These are phyloP conservation scores for Leishmania guyanensis DNA, from an alignment of 208 protist genomes.

Conservation along the genomic window DNA sequence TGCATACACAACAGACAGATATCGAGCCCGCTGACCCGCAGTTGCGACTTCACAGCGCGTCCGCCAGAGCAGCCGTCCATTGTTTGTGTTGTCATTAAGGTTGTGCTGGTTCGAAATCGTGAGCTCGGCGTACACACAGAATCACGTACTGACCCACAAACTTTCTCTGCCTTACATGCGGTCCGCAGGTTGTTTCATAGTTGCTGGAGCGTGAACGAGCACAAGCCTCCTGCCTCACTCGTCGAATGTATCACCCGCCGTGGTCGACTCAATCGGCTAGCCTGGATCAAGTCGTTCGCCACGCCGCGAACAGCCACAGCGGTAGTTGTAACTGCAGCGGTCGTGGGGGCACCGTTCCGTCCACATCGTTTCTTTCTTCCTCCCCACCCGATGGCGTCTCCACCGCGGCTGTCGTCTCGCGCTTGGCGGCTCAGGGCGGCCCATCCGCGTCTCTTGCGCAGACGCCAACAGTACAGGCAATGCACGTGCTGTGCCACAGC, in stretches of 20 bases:
- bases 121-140: background rate
- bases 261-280: background rate
- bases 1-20: background rate
- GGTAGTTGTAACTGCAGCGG: background rate
- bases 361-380: background rate
- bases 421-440: background rate
- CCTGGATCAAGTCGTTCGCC: constrained; percentile 24
- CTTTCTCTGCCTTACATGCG: background rate
- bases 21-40: background rate
- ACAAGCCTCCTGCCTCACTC: background rate
- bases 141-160: background rate
- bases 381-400: constrained; percentile 1
- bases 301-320: background rate
- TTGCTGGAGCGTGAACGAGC: constrained; percentile 5
- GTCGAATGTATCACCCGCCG: constrained; percentile 10
- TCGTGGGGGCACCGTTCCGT: background rate
- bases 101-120: background rate
- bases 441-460: background rate
- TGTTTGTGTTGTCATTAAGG: background rate
- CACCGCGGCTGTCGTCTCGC: constrained; percentile 7
- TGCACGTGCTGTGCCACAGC: constrained; percentile 18
- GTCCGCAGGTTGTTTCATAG: background rate
- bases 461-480: constrained; percentile 16
- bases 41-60: background rate
- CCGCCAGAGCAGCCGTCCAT: background rate